Evolutionary conservation across 1,284 basidiomycete genomes (phyloP).

Genomic region (Gymnopus androsaceus): DNA sequence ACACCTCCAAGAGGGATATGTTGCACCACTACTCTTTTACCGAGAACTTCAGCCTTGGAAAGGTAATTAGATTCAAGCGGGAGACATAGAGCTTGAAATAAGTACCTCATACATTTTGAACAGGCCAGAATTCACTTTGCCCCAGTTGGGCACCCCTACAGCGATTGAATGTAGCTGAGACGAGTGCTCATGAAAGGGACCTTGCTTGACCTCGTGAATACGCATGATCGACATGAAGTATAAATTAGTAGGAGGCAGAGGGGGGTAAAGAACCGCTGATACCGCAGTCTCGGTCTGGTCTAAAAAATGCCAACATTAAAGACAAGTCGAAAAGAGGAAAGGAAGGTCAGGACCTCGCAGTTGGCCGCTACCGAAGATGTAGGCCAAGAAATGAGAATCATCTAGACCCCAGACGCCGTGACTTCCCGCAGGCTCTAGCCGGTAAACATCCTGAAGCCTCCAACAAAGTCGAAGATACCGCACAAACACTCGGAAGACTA

Average conservation of each 20-base stretch:
- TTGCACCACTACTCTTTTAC: slow-evolving; percentile 96
- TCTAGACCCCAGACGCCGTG: slow-evolving; percentile 99
- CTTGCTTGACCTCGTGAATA: slow-evolving; percentile 79
- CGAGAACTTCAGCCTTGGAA: slow-evolving; percentile 83
- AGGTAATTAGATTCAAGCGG: neutral
- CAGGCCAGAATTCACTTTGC: slow-evolving; percentile 87
- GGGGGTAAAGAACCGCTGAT: slow-evolving; percentile 53
- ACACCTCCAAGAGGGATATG: slow-evolving; percentile 88
- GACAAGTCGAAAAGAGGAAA: slow-evolving; percentile 9
- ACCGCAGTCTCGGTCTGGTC: slow-evolving; percentile 62
- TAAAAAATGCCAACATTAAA: slow-evolving; percentile 30
- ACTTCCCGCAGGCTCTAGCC: slow-evolving; percentile 93
- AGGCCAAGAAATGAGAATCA: slow-evolving; percentile 90
- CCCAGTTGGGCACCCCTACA: slow-evolving; percentile 82
- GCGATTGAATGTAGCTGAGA: slow-evolving; percentile 90
- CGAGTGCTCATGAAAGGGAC: slow-evolving; percentile 91
- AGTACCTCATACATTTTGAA: slow-evolving; percentile 92
- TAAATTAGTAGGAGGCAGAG: slow-evolving; percentile 64
- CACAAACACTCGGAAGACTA: slow-evolving; percentile 69
- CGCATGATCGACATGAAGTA: slow-evolving; percentile 84
- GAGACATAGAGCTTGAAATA: neutral
- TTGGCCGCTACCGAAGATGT: slow-evolving; percentile 92
- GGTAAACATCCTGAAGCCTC: slow-evolving; percentile 87
- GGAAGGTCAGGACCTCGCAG: slow-evolving; percentile 59
- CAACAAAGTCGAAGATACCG: slow-evolving; percentile 85